These are phyloP conservation scores for Trifolium dubium DNA, from an alignment of 306 rosid genomes.

Conservation along the genomic window DNA sequence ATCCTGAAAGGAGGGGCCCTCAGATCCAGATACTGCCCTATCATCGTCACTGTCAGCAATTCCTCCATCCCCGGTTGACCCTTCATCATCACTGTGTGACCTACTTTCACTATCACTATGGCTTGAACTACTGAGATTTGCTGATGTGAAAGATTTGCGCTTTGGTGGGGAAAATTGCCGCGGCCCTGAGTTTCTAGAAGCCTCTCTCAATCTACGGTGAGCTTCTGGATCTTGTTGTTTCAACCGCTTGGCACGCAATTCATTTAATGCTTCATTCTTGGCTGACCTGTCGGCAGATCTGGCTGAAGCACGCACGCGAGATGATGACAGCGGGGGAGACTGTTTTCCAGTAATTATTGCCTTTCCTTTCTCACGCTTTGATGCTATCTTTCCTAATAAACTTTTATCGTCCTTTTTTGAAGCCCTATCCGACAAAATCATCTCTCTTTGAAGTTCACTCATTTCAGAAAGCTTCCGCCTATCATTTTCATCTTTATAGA, in stretches of 20 bases:
- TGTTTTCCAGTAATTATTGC: constrained; percentile 58
- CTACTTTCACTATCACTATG: constrained; percentile 86
- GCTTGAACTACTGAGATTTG: constrained; percentile 76
- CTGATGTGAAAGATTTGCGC: constrained; percentile 60
- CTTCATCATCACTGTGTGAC: constrained; percentile 81
- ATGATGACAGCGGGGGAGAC: constrained; percentile 68
- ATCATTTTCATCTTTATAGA: constrained; percentile 85
- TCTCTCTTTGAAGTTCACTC: constrained; percentile 97
- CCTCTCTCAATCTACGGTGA: constrained; percentile 65
- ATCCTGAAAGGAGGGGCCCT: constrained; percentile 73
- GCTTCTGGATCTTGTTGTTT: constrained; percentile 93
- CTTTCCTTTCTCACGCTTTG: constrained; percentile 83
- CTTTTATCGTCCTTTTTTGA: constrained; percentile 78
- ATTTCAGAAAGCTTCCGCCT: constrained; percentile 82
- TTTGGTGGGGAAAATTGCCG: constrained; percentile 60
- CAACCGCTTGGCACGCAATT: constrained; percentile 90
- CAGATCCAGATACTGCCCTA: constrained; percentile 57
- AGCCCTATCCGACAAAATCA: constrained; percentile 90
- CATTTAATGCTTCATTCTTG: constrained; percentile 93
- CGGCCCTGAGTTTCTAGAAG: constrained; percentile 61
- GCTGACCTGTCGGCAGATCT: constrained; percentile 85
- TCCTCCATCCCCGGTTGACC: constrained; percentile 73
- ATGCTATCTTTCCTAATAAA: constrained; percentile 72
- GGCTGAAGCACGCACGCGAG: constrained; percentile 81
- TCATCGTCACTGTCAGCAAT: constrained; percentile 87